Conservation (phyloP, 2,329 filamentous ascomycete species). For the Ilyonectria robusta region DNA sequence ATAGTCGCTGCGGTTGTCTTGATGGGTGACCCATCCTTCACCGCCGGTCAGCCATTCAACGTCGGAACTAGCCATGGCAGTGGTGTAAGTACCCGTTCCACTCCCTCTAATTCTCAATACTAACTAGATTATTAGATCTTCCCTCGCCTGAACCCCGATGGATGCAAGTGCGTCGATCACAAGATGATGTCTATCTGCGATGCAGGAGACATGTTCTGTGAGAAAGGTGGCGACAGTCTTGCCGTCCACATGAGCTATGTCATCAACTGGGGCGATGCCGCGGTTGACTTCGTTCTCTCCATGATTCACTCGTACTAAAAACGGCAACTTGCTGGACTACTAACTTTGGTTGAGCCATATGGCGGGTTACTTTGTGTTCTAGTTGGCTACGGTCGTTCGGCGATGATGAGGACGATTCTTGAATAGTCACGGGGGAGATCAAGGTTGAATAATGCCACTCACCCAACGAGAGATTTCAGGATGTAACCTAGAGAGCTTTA, state of each 20-base stretch:
- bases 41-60: constrained; percentile 35
- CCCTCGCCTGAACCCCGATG: constrained; percentile 32
- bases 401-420: no score
- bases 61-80: constrained; percentile 35
- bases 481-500: no score
- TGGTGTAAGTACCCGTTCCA: constrained; percentile 29
- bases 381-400: not conserved
- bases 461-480: no score
- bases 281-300: constrained; percentile 30
- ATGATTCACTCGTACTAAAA: constrained; percentile 24
- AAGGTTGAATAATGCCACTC: no score
- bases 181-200: constrained; percentile 41
- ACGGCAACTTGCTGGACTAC: not conserved
- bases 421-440: no score
- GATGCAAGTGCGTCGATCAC: constrained; percentile 26
- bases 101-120: not conserved
- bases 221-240: constrained; percentile 35
- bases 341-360: not conserved
- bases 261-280: constrained; percentile 28
- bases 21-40: constrained; percentile 45
- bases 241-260: constrained; percentile 42
- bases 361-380: not conserved
- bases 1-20: constrained; percentile 41
- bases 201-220: constrained; percentile 39
- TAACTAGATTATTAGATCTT: constrained; percentile 30